Conservation (phyloP, 2,329 filamentous ascomycete species). For the Penicillium griseofulvum region DNA sequence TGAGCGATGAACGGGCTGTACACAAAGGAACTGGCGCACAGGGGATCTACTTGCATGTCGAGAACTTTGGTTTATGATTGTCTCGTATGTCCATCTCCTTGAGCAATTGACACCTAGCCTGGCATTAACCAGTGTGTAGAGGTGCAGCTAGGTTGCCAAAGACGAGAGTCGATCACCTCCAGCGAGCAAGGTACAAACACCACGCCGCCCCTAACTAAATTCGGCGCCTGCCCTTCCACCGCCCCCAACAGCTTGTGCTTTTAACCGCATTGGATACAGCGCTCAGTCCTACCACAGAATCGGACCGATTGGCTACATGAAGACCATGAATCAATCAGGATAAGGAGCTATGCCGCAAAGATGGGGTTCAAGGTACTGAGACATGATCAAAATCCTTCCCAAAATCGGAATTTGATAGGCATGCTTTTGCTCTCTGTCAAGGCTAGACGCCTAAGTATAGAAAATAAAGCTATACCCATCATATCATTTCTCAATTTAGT, state of each 20-base stretch:
- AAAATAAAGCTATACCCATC: neutral
- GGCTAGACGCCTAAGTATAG: neutral
- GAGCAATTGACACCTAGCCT: neutral
- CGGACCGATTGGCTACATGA: neutral
- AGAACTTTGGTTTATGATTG: constrained; percentile 53
- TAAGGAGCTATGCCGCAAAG: neutral
- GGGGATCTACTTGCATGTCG: constrained; percentile 60
- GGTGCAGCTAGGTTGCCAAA: neutral
- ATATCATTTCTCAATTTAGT: neutral
- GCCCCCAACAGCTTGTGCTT: neutral
- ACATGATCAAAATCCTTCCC: neutral
- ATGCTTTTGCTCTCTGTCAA: neutral
- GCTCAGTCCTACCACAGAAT: neutral
- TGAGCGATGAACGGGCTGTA: constrained; percentile 65
- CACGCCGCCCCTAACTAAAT: neutral
- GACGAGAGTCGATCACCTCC: neutral
- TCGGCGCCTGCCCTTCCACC: neutral
- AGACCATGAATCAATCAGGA: neutral
- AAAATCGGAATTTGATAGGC: neutral
- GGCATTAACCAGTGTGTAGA: neutral
- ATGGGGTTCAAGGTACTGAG: no score
- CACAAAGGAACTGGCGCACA: constrained; percentile 67
- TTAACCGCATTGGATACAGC: neutral
- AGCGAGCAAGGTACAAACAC: neutral
- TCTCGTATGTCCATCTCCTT: neutral